These are phyloP conservation scores for Cryptosporidium sp. DNA, from an alignment of 169 alveolate genomes.

Conservation along the genomic window DNA sequence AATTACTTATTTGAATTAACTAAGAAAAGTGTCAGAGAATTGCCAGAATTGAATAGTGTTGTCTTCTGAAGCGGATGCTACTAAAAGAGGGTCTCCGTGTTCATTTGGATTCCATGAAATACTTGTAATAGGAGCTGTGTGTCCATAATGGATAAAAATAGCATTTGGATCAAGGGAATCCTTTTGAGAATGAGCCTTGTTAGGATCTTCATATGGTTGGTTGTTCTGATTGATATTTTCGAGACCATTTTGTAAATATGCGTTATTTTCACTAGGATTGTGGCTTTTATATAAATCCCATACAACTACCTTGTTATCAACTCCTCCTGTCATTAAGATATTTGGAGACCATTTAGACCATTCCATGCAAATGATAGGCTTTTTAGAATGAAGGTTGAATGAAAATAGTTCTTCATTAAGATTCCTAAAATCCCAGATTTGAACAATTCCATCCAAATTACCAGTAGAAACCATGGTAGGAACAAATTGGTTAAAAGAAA, in stretches of 20 bases:
- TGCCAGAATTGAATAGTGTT: conserved; percentile 87
- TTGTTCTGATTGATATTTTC: background rate
- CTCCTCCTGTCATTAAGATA: conserved; percentile 83
- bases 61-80: conserved; percentile 86
- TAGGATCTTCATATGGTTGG: conserved; percentile 68
- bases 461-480: conserved; percentile 82
- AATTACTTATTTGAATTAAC: background rate
- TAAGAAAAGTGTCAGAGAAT: conserved; percentile 37
- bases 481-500: conserved; percentile 84
- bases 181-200: conserved; percentile 79
- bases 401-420: conserved; percentile 78
- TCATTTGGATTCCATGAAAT: conserved; percentile 83
- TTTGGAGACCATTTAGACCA: conserved; percentile 84
- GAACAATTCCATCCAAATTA: conserved; percentile 83
- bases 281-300: conserved; percentile 83
- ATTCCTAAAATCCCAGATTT: conserved; percentile 87
- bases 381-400: conserved; percentile 83
- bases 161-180: conserved; percentile 66
- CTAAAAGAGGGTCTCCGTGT: conserved; percentile 82
- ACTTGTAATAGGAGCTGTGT: conserved; percentile 84
- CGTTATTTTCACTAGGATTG: conserved; percentile 34
- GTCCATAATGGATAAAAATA: conserved; percentile 86
- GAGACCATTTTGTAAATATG: background rate
- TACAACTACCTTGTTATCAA: conserved; percentile 85
- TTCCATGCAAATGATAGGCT: conserved; percentile 72